Conservation (phyloP, 2,329 filamentous ascomycete species). For the Scedosporium boydii region DNA sequence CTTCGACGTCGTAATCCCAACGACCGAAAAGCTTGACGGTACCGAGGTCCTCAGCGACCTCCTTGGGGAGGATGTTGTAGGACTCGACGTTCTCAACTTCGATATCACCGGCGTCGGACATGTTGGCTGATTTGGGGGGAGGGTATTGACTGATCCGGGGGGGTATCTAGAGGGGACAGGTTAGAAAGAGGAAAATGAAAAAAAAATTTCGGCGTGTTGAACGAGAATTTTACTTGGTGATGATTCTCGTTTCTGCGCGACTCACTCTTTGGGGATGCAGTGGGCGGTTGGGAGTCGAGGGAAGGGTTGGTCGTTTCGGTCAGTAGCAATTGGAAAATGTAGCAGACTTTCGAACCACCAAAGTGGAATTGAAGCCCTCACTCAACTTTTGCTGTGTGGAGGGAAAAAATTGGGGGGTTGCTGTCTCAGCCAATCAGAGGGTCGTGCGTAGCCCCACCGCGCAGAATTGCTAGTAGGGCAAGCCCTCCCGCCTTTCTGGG, state of each 20-base stretch:
- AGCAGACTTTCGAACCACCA: constrained; percentile 2
- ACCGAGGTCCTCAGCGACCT: constrained; percentile 80
- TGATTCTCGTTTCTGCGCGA: constrained; percentile 1
- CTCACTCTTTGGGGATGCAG: neutral
- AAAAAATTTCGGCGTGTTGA: constrained; percentile 1
- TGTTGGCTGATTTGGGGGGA: constrained; percentile 18
- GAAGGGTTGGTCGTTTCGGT: constrained; percentile 2
- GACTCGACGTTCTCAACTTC: constrained; percentile 73
- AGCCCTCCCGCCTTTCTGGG: constrained; percentile 22
- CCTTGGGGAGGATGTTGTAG: constrained; percentile 84
- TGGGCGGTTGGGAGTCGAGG: constrained; percentile 1
- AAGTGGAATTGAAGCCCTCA: constrained; percentile 6
- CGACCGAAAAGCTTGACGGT: constrained; percentile 97
- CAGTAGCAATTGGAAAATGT: neutral
- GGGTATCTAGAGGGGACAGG: neutral
- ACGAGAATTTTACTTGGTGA: constrained; percentile 1
- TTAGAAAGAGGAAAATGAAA: constrained; percentile 3
- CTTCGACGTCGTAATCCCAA: constrained; percentile 98
- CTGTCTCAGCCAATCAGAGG: constrained; percentile 24
- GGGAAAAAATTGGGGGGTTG: constrained; percentile 27
- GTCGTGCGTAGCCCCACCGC: constrained; percentile 17
- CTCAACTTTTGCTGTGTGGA: constrained; percentile 6
- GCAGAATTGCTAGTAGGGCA: constrained; percentile 28
- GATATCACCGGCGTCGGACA: constrained; percentile 94
- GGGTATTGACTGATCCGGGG: too few species aligned